Evolutionary conservation across 208 protist species (phyloP).

Genomic region (Leishmania amazonensis): DNA sequence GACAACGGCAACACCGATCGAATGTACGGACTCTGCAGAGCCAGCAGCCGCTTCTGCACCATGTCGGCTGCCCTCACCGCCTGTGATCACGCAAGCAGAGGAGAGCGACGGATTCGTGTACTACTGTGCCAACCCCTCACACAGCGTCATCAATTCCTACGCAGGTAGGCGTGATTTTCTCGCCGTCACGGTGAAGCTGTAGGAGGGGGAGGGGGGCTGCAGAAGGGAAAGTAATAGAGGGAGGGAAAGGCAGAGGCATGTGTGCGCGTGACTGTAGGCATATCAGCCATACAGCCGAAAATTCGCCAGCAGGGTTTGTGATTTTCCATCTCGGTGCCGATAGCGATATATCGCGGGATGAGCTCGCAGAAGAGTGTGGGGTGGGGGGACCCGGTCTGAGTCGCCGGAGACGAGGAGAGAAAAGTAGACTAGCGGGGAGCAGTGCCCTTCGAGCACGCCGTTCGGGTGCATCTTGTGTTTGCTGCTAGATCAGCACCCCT

Average conservation of each 20-base stretch:
- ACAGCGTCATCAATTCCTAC: conserved; percentile 10
- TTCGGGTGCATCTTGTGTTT: no score
- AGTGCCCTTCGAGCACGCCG: not conserved
- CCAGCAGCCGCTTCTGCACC: not conserved
- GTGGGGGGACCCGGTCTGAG: not conserved
- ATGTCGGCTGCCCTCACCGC: not conserved
- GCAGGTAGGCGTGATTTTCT: conserved; percentile 3
- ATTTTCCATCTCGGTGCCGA: not conserved
- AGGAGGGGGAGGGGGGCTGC: not conserved
- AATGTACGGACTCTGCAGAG: not conserved
- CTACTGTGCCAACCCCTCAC: conserved; percentile 76
- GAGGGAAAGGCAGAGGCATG: no score
- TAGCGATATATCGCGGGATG: not conserved
- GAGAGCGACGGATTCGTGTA: conserved; percentile 56
- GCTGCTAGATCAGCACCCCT: not conserved
- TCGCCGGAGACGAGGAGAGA: not conserved
- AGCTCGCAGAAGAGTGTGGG: not conserved
- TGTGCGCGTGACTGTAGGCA: not conserved
- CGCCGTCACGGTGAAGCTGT: conserved; percentile 9
- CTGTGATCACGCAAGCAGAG: conserved; percentile 35
- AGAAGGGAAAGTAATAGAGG: not conserved
- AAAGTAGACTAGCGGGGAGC: not conserved
- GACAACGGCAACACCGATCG: not conserved
- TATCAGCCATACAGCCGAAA: not conserved
- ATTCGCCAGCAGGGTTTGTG: not conserved